Base-by-base conservation (phyloP, 164 flowering plant genomes). In the Vitis labrusca region DNA sequence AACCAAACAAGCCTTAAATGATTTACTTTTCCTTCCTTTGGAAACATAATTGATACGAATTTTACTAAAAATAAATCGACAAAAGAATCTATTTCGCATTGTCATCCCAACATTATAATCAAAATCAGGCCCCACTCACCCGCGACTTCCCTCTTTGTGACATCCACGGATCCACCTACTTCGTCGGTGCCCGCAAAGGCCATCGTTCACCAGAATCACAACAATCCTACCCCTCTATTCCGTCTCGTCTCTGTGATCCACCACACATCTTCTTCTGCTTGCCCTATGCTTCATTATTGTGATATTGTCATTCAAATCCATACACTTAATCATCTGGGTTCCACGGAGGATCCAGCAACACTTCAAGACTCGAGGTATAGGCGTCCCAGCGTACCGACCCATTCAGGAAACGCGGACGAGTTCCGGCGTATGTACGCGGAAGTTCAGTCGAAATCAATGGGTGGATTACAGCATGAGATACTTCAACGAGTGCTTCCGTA, bases 301-400 rank as follows among this genome's bases (percentile, higher is more conserved):
- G 53, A 0, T 59, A 50, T 4, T 17, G 5, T 5, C 71, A 61
- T 50, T 75, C 2, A 79, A 70, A 68, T 61, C 76, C 8, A 6
- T 63, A 37, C 44, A 37, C 44, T 0, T 0, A 37, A 37, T 37
- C 44, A 37, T 37, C 6, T 37, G 44, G 44, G 44, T 37, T 6
- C 7, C 44, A 37, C 0, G 44, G 44, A 37, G 44, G 44, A 37
- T 37, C 44, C 44, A 37, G 7, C 70, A 56, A 3, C 14, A 68
- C 59, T 64, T 74, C 52, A 50, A 53, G n/a, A 30, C 54, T 5
- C 77, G 65, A 65, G 73, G 73, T 0, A n/a, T 69, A 7, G 6
- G 13, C 2, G 77, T 73, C 32, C 86, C 86, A 1, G 56, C 17
- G 19, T 80, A 79, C 81, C 77, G 85, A 27, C 80, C 73, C 12